Evolutionary conservation across 2,329 filamentous ascomycete genomes (phyloP), one percentile per base, ranked within the genome.

Genomic region (Fusarium sp.): DNA sequence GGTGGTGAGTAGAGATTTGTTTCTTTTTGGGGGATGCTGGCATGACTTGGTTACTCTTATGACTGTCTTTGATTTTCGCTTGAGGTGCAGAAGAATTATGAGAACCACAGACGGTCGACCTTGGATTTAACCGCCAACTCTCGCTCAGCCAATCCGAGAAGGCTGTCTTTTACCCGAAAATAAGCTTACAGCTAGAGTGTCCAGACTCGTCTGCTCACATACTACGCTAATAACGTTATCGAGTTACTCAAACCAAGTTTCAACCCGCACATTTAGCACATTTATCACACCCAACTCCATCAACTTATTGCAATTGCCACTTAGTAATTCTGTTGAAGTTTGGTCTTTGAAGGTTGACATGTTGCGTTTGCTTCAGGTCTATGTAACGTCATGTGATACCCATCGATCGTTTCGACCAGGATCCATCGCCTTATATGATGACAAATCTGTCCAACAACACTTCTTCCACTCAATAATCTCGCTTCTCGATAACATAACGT

Each of bases 71-170:
- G 52, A 31, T 18, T 44, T 29, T 33, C 25, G 38, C 12, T 13
- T 31, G 7, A 11, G n/a, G 20, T 18, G 5, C 22, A 27, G 0
- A 27, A 1, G 2, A 27, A 10, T 3, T 1, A 27, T 13, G 6
- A 17, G 31, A 27, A 4, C 8, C 1, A 18, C 4, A 39, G 18
- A 53, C 38, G 38, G 13, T 39, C 18, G n/a, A 18, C 7, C 17
- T 39, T 9, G 3, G 13, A 17, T n/a, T 53, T 39, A 27, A 17
- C 22, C 22, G 49, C 7, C 22, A 17, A 17, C 7, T 39, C 22
- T 39, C 17, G 22, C 15, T 25, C 15, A 25, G 12, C 47, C 17
- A 35, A 50, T 29, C 18, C 20, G 18, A n/a, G 5, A 4, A 8
- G 12, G 20, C 12, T 39, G 13, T 4, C 20, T 53, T 53, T 53